phyloP scores from a whole-genome alignment of 2,329 filamentous ascomycete genomes.

The Berkeleyomyces rouxiae region DNA sequence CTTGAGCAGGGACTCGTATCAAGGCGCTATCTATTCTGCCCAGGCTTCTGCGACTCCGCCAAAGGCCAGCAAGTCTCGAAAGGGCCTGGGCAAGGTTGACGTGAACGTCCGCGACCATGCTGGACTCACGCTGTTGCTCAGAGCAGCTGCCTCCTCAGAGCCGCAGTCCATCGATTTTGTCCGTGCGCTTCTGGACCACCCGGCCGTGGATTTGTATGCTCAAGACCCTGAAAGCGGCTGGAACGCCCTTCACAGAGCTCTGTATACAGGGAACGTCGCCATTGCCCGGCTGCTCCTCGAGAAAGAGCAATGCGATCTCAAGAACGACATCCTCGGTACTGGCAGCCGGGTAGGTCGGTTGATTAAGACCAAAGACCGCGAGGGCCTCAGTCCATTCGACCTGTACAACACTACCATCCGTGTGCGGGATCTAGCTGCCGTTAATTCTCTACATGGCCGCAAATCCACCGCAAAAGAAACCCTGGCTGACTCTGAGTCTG shows the following conservation, averaged over 20 bases:
- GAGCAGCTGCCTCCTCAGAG: conserved; percentile 61
- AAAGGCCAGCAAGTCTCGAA: conserved; percentile 31
- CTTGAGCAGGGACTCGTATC: conserved; percentile 18
- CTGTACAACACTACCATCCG: conserved; percentile 79
- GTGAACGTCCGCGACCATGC: conserved; percentile 71
- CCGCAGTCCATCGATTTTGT: conserved; percentile 59
- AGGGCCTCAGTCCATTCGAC: conserved; percentile 89
- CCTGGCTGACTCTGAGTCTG: conserved; percentile 35
- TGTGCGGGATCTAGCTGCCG: conserved; percentile 44
- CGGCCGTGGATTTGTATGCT: conserved; percentile 65
- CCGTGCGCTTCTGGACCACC: conserved; percentile 62
- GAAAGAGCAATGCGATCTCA: conserved; percentile 42
- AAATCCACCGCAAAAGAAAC: conserved; percentile 14
- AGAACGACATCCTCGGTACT: conserved; percentile 25
- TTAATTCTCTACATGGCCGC: conserved; percentile 12
- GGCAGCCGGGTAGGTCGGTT: conserved; percentile 52
- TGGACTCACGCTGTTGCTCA: conserved; percentile 70
- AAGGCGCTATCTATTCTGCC: conserved; percentile 25
- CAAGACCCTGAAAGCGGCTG: conserved; percentile 89
- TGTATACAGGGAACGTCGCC: conserved; percentile 79
- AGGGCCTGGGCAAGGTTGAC: conserved; percentile 41
- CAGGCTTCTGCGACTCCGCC: not conserved
- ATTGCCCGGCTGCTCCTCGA: conserved; percentile 70
- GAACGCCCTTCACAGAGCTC: conserved; percentile 81
- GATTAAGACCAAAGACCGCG: conserved; percentile 89